Evolutionary conservation across 1,139 yeast genomes (phyloP), one percentile per base, ranked within the genome.

Genomic region (Hanseniaspora gamundiae): DNA sequence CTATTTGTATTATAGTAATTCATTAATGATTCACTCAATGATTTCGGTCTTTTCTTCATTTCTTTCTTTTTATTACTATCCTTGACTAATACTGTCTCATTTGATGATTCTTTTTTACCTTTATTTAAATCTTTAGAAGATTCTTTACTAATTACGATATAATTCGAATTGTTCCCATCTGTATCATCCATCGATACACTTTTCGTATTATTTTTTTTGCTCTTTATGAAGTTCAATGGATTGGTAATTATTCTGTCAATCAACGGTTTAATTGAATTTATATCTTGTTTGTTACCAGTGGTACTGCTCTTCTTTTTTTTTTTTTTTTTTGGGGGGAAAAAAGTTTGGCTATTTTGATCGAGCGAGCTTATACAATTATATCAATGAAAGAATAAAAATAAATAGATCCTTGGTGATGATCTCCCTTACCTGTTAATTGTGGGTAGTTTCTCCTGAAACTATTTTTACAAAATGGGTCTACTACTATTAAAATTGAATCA

Each of bases 191-290:
- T 24, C 16, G 30, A 13, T n/a, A 27, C 39, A 2, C 53, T 51
- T 36, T 46, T 56, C 45, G 33, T 36, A 14, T 30, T 35, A 9
- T 31, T 35, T 35, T 54, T 56, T 44, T 58, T 61, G 4, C 80
- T 82, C 13, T 74, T 68, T 42, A 70, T 73, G 60, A 80, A 81
- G 30, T 73, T 72, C 45, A 79, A 61, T 14, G 83, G 85, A 50
- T 71, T 73, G 46, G 73, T 62, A 40, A 78, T 68, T 49, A 77
- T 73, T 55, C 82, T 67, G 54, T 76, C 81, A 46, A 77, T 72
- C 45, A 76, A 62, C 27, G 68, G 69, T 26, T 58, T 55, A 39
- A 58, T 45, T 24, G 56, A 48, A 22, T 56, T 58, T 41, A 35
- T 36, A 21, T 30, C 36, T 22, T 36, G 39, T 6, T 11, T 33